Evolutionary conservation across 371 early-diverging fungal species (phyloP).

Genomic region (Funneliformis caledonium): DNA sequence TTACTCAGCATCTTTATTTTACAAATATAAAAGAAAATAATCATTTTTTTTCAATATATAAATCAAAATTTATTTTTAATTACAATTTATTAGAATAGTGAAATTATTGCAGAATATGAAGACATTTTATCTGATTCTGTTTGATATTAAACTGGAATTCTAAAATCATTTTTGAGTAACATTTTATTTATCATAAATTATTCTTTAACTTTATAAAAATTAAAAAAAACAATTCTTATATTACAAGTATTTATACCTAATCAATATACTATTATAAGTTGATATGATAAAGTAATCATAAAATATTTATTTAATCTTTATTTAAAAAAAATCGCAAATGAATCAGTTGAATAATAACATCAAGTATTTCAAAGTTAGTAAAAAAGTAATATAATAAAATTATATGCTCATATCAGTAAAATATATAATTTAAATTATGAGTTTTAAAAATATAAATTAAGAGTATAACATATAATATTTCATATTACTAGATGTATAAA

Average conservation of each 20-base stretch:
- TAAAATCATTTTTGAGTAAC: not conserved
- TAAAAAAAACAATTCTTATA: not conserved
- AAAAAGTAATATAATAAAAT: slow-evolving; percentile 7
- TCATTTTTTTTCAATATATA: too few relatives aligned
- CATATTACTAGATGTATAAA: not conserved
- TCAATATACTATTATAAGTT: not conserved
- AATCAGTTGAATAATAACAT: not conserved
- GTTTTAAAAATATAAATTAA: not conserved
- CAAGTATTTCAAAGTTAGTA: not conserved
- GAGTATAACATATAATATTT: not conserved
- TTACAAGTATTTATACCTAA: not conserved
- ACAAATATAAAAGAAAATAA: too few relatives aligned
- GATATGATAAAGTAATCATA: slow-evolving; percentile 10
- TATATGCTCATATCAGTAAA: not conserved
- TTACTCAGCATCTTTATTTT: too few relatives aligned
- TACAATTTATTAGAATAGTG: not conserved
- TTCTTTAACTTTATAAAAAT: not conserved
- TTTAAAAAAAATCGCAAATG: not conserved
- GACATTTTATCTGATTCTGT: not conserved
- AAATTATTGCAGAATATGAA: slow-evolving; percentile 7
- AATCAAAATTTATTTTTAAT: too few relatives aligned
- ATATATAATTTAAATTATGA: slow-evolving; percentile 2
- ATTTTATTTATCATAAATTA: not conserved
- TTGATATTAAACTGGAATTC: not conserved
- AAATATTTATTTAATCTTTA: not conserved